Evolutionary conservation across 2,329 filamentous ascomycete genomes (phyloP).

Genomic region (Tolypocladium nubicola): DNA sequence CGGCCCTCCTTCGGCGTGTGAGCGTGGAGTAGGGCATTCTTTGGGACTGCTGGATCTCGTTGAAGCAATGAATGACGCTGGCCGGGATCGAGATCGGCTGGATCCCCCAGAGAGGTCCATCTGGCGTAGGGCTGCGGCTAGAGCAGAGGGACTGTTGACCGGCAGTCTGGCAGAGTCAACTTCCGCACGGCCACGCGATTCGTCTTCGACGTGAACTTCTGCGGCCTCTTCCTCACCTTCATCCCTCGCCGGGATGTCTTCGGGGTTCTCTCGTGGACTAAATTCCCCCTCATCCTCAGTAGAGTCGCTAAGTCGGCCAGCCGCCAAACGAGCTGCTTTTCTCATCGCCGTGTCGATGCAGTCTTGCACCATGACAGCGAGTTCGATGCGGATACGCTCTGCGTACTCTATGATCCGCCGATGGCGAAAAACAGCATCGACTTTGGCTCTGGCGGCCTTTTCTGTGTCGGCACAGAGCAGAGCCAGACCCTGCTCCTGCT

Average conservation of each 20-base stretch:
- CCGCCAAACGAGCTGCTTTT: constrained; percentile 80
- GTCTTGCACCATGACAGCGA: constrained; percentile 84
- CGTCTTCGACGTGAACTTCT: constrained; percentile 13
- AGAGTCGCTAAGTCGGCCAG: constrained; percentile 75
- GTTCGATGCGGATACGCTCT: constrained; percentile 89
- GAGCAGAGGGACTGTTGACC: constrained; percentile 33
- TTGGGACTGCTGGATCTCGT: constrained; percentile 82
- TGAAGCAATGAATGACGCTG: constrained; percentile 48
- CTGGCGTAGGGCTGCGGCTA: constrained; percentile 42
- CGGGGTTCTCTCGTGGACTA: constrained; percentile 9
- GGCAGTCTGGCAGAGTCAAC: constrained; percentile 7
- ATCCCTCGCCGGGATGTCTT: constrained; percentile 3
- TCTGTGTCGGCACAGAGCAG: constrained; percentile 86
- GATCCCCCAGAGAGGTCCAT: constrained; percentile 20
- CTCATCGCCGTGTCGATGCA: constrained; percentile 87
- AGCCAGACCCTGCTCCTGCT: constrained; percentile 85
- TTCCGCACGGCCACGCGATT: constrained; percentile 6
- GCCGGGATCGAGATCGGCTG: constrained; percentile 36
- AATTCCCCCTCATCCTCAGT: constrained; percentile 47
- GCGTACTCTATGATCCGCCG: constrained; percentile 91
- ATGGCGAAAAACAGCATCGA: constrained; percentile 86
- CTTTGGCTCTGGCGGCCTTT: constrained; percentile 72
- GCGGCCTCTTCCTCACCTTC: constrained; percentile 22
- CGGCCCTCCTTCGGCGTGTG: constrained; percentile 49
- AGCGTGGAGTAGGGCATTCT: constrained; percentile 85